These are phyloP conservation scores for Candida awuae DNA, from an alignment of 805 yeast species.

Conservation along the genomic window DNA sequence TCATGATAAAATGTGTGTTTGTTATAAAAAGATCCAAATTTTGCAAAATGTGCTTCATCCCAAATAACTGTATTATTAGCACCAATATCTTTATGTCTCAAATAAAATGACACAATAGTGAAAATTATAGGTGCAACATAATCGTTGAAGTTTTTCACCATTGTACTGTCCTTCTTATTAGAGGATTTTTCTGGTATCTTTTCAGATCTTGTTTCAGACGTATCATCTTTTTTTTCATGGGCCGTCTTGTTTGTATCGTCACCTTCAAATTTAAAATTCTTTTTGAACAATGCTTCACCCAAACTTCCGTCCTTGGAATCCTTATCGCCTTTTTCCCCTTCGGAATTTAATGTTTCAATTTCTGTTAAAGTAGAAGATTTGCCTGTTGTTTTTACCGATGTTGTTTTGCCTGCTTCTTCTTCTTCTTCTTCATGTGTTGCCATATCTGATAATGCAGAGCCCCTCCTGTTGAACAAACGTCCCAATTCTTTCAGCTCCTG, in stretches of 20 bases:
- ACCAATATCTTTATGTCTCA: conserved; percentile 54
- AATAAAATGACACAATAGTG: conserved; percentile 40
- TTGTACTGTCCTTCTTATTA: not conserved
- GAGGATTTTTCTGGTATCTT: too few relatives aligned
- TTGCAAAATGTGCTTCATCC: conserved; percentile 94
- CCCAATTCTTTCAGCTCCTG: not conserved
- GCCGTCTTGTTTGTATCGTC: too few relatives aligned
- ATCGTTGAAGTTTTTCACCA: not conserved
- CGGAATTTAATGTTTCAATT: too few relatives aligned
- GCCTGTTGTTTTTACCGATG: not conserved
- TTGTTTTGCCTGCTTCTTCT: not conserved
- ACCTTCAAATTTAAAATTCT: not conserved
- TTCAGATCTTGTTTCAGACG: not conserved
- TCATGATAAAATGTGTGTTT: conserved; percentile 88
- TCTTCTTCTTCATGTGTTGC: too few relatives aligned
- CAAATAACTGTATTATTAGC: conserved; percentile 58
- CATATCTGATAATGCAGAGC: too few relatives aligned
- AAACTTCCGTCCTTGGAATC: not conserved
- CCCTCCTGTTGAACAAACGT: not conserved
- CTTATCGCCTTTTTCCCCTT: too few relatives aligned
- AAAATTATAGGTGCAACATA: conserved; percentile 35
- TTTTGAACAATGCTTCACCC: not conserved
- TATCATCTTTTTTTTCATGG: not conserved
- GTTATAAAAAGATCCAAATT: conserved; percentile 87
- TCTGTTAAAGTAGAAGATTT: too few relatives aligned